phyloP scores from a whole-genome alignment of 345 rosid species.

The Hypericum androsaemum region DNA sequence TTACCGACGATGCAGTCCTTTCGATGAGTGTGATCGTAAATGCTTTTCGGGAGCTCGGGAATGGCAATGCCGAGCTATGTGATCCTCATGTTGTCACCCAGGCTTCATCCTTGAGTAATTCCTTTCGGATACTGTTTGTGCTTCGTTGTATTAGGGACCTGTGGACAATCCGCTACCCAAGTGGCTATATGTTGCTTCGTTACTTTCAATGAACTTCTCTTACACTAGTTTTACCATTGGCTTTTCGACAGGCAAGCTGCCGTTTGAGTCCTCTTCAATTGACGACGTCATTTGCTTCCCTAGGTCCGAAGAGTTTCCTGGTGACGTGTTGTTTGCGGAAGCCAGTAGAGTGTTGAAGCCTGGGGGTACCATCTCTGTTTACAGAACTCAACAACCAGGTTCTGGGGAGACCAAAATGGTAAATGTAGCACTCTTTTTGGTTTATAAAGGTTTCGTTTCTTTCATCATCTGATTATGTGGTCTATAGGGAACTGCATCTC shows the following conservation, averaged over 20 bases:
- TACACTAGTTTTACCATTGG: neutral
- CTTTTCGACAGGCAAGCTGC: conserved; percentile 45
- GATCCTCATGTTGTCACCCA: conserved; percentile 51
- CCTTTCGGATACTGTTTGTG: conserved; percentile 2
- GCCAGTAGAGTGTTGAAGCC: conserved; percentile 61
- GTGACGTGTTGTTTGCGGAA: conserved; percentile 37
- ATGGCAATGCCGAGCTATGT: conserved; percentile 20
- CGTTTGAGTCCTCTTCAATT: conserved; percentile 52
- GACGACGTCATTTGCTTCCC: conserved; percentile 40
- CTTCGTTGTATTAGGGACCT: neutral
- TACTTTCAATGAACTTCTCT: neutral
- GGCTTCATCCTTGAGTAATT: conserved; percentile 46
- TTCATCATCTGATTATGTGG: neutral
- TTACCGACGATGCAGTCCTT: conserved; percentile 33
- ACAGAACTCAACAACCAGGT: conserved; percentile 23
- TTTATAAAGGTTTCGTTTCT: conserved; percentile 6
- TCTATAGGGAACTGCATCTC: conserved; percentile 35
- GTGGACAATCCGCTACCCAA: neutral
- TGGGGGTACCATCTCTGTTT: conserved; percentile 47
- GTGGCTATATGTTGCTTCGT: neutral
- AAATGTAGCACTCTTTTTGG: neutral
- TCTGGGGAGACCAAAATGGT: conserved; percentile 38
- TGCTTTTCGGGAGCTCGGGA: conserved; percentile 28
- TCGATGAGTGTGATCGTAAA: conserved; percentile 25
- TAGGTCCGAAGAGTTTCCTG: conserved; percentile 46